These are phyloP conservation scores for Cryphonectria naterciae DNA, from an alignment of 2,329 filamentous ascomycete species.

Conservation along the genomic window DNA sequence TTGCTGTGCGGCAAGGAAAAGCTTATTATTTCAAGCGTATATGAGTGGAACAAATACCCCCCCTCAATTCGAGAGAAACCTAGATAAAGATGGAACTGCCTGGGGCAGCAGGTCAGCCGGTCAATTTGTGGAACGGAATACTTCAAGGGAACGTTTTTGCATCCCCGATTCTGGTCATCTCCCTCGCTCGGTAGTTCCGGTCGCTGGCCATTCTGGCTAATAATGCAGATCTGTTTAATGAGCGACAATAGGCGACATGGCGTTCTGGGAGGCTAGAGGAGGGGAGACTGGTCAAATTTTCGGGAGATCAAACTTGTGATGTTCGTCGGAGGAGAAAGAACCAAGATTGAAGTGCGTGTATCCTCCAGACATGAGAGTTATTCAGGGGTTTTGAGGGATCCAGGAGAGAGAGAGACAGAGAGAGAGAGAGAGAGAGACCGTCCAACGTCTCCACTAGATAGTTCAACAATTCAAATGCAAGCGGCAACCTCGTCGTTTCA, in stretches of 20 bases:
- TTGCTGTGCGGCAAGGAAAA: background rate
- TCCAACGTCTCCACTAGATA: background rate
- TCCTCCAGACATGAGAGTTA: background rate
- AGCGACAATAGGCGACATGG: constrained; percentile 9
- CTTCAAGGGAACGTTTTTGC: background rate
- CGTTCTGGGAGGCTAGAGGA: constrained; percentile 11
- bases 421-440: background rate
- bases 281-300: background rate
- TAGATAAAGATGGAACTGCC: background rate
- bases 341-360: background rate
- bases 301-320: background rate
- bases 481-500: background rate
- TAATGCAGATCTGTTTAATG: constrained; percentile 6
- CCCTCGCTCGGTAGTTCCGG: background rate
- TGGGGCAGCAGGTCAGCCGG: background rate
- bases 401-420: background rate
- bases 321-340: background rate
- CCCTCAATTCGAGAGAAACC: background rate
- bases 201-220: too few species aligned
- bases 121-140: background rate
- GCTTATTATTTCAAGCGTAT: too few species aligned
- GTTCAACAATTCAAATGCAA: background rate
- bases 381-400: background rate
- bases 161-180: background rate
- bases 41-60: background rate